Evolutionary conservation across 129 eudicot species (phyloP), one percentile per base, ranked within the genome.

Genomic region (Cynara cardunculus): DNA sequence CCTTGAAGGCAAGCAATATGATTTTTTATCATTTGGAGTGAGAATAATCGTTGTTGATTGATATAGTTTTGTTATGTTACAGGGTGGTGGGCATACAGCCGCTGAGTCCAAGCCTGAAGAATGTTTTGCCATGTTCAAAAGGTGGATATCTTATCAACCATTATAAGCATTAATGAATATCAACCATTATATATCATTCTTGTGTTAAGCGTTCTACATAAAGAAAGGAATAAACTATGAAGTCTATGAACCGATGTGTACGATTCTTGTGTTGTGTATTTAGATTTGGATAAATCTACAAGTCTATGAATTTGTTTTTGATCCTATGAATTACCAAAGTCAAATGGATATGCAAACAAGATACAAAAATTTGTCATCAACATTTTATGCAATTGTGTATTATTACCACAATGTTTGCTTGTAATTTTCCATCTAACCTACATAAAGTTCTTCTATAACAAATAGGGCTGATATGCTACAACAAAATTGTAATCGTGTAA

Each of bases 31-130:
- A 28, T 27, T 53, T 41, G 0, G 3, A 16, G 72, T 13, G 10
- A 6, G 12, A 7, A 18, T 61, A 28, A 61, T 25, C 7, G 25
- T 74, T 49, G 9, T 77, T 66, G 3, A 59, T 0, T 35, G 2
- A 5, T 6, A 21, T 7, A 3, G 5, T 26, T 25, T 14, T 49
- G 28, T 11, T 8, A 11, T 10, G 7, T 59, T 14, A 74, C 69
- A 90, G 94, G 91, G 89, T 70, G 94, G 77, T 18, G 94, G 94
- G 7, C 94, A 90, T 56, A 86, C 86, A 22, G 92, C 88, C 72
- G 81, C 92, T 2, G 86, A 78, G 27, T 86, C 81, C 72, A 87
- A 65, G 4, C 88, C 89, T 18, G 76, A 67, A 39, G 88, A 90
- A 73, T 85, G 89, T 28, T 77, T 70, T 32, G 75, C 56, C 8